phyloP scores from a whole-genome alignment of 805 yeast species.

The Yarrowia porcina region DNA sequence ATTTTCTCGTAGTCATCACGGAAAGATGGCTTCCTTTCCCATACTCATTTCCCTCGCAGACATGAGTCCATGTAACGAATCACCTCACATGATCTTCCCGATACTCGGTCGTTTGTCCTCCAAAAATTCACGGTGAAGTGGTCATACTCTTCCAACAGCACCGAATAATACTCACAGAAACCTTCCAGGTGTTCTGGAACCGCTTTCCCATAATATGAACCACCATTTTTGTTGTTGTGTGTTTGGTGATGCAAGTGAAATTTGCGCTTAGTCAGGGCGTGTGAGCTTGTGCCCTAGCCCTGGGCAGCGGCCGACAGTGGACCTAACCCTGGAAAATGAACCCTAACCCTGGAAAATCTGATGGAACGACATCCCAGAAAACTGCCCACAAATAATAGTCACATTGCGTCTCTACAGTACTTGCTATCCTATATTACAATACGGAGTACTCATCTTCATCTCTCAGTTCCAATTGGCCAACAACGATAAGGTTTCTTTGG shows the following conservation, averaged over 20 bases:
- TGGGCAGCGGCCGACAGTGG: too few relatives aligned
- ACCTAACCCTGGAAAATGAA: neutral
- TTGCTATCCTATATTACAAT: too few relatives aligned
- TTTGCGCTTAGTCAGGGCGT: constrained; percentile 3
- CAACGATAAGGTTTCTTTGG: neutral
- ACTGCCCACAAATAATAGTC: too few relatives aligned
- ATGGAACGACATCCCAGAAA: too few relatives aligned
- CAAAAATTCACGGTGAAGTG: neutral
- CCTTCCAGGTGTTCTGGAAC: constrained; percentile 25
- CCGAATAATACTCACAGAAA: constrained; percentile 15
- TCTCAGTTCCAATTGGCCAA: neutral
- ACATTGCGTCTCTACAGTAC: too few relatives aligned
- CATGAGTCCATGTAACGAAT: too few relatives aligned
- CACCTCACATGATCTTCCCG: neutral
- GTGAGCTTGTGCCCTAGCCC: neutral
- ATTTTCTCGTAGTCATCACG: too few relatives aligned
- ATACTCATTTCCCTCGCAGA: too few relatives aligned
- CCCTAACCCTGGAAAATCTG: too few relatives aligned
- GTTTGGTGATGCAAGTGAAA: constrained; percentile 20
- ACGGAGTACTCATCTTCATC: too few relatives aligned
- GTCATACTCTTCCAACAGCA: too few relatives aligned
- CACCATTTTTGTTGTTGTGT: constrained; percentile 21
- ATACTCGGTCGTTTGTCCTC: neutral
- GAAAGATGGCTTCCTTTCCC: too few relatives aligned
- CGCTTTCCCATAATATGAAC: constrained; percentile 26